These are phyloP conservation scores for Pluteus cervinus DNA, from an alignment of 768 basidiomycete genomes.

Conservation along the genomic window DNA sequence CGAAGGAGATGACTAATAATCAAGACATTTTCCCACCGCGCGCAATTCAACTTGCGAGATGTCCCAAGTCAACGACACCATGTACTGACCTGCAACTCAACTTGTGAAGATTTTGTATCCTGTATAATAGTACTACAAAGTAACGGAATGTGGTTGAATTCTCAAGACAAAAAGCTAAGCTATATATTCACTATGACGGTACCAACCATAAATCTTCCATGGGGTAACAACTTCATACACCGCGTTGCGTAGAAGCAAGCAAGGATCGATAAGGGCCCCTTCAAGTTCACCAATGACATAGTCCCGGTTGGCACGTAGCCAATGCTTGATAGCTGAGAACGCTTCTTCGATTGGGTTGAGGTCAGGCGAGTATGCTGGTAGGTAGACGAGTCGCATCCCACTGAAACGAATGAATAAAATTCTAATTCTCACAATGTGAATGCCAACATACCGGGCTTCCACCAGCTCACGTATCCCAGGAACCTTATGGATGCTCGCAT, in stretches of 20 bases:
- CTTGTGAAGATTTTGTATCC: no score
- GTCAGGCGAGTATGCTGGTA: constrained; percentile 28
- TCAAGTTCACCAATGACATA: constrained; percentile 12
- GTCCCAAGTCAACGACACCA: no score
- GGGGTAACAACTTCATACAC: constrained; percentile 17
- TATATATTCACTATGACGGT: constrained; percentile 18
- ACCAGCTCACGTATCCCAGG: constrained; percentile 11
- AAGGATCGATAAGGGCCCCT: constrained; percentile 12
- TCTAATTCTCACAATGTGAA: constrained; percentile 1
- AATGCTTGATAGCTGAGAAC: constrained; percentile 19
- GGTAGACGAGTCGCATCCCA: constrained; percentile 21
- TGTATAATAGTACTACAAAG: no score
- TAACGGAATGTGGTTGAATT: no score
- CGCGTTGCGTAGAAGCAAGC: constrained; percentile 18
- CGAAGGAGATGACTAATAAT: no score
- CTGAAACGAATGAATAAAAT: constrained; percentile 1
- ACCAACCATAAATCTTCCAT: constrained; percentile 21
- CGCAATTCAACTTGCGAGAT: no score
- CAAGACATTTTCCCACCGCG: no score
- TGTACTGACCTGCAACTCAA: no score
- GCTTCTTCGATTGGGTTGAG: constrained; percentile 25
- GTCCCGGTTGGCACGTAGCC: constrained; percentile 15
- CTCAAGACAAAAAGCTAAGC: no score
- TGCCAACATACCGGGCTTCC: constrained; percentile 9
- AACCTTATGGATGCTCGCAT: constrained; percentile 25